Evolutionary conservation across 345 rosid species (phyloP).

Genomic region (Melaleuca alternifolia): DNA sequence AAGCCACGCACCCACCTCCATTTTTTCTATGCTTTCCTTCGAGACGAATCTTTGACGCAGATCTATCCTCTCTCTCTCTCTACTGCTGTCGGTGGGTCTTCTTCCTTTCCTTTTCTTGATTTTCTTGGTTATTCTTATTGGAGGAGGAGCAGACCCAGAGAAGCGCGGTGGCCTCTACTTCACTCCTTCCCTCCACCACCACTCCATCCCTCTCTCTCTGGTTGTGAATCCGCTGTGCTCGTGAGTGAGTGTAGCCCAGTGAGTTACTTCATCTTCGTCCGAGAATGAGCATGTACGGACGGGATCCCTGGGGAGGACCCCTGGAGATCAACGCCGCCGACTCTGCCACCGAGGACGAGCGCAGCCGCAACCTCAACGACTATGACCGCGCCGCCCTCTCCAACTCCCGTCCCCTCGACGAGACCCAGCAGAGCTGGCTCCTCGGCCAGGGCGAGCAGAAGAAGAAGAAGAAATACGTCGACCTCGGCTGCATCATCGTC

Average conservation of each 20-base stretch:
- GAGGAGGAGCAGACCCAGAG: neutral
- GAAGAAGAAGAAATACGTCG: conserved; percentile 96
- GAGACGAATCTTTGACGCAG: neutral
- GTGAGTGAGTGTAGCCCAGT: neutral
- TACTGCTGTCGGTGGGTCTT: neutral
- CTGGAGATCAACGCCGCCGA: conserved; percentile 87
- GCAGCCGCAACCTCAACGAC: conserved; percentile 83
- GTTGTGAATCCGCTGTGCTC: neutral
- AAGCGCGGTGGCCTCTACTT: neutral
- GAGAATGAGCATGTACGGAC: conserved; percentile 60
- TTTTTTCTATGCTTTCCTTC: neutral
- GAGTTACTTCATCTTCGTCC: neutral
- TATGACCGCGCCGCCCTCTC: conserved; percentile 75
- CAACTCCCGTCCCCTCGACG: conserved; percentile 59
- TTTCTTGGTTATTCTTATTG: accelerated
- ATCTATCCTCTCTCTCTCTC: neutral
- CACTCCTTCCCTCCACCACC: neutral
- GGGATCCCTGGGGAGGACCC: conserved; percentile 99
- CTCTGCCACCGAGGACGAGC: conserved; percentile 94
- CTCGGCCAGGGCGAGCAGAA: conserved; percentile 87
- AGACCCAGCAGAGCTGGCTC: conserved; percentile 99
- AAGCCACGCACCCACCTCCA: neutral
- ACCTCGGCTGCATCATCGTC: conserved; percentile 91
- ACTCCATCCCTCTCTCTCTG: neutral
- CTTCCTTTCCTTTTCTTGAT: neutral